A percentile compares a stretch with the other conserved stretches of the same genome.
Conservation (phyloP, 2,329 filamentous ascomycete genomes). For the Helotiales sp. region DNA sequence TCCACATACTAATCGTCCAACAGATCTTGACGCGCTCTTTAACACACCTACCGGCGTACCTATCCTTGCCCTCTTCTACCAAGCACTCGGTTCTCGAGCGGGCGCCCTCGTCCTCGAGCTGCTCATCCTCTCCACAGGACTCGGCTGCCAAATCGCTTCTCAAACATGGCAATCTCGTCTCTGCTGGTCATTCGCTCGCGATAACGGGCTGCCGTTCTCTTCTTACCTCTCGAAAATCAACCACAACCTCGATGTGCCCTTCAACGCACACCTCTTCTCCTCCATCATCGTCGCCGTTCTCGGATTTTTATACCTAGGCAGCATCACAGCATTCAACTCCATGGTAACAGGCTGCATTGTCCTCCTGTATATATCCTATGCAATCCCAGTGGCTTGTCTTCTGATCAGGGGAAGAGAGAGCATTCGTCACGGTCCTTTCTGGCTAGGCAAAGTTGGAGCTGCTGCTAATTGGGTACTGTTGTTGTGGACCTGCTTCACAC, state of each 20-base stretch:
- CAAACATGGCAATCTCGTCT: constrained; percentile 57
- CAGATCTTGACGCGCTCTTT: constrained; percentile 46
- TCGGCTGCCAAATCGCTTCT: constrained; percentile 51
- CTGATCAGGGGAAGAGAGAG: constrained; percentile 45
- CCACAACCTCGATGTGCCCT: constrained; percentile 33
- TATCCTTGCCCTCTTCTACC: constrained; percentile 46
- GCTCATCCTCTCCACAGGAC: constrained; percentile 52
- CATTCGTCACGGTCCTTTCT: constrained; percentile 58
- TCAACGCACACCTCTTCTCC: constrained; percentile 40
- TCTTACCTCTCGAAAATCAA: constrained; percentile 43
- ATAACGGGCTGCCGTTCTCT: constrained; percentile 59
- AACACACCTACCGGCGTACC: constrained; percentile 43
- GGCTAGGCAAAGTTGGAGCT: constrained; percentile 59
- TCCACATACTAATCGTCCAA: constrained; percentile 14
- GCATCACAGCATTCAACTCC: constrained; percentile 45
- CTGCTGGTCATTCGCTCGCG: constrained; percentile 59
- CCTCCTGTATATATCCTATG: constrained; percentile 48
- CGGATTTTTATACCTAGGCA: constrained; percentile 45
- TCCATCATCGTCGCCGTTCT: constrained; percentile 39
- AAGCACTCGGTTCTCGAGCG: constrained; percentile 48
- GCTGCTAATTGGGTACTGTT: constrained; percentile 57
- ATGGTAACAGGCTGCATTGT: constrained; percentile 45
- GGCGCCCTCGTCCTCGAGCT: constrained; percentile 51
- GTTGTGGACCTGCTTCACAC: constrained; percentile 56
- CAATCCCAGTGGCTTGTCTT: constrained; percentile 42